These are phyloP conservation scores for Agrocybe chaxingu DNA, from an alignment of 768 basidiomycete species.

Conservation along the genomic window DNA sequence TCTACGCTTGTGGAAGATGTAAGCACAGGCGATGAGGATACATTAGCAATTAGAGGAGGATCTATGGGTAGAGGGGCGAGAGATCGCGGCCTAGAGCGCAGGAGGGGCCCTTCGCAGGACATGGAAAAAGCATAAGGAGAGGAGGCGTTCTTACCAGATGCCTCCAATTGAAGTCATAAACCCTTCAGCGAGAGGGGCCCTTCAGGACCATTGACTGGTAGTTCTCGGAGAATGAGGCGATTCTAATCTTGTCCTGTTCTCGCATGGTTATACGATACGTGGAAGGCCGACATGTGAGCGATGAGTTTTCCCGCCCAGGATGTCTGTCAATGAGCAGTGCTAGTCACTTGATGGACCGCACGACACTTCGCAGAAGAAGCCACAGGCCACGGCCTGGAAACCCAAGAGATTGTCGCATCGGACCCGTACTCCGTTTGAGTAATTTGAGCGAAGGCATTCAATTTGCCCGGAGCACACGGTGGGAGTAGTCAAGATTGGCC, in stretches of 20 bases:
- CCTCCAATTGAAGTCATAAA: conserved; percentile 12
- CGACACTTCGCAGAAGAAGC: conserved; percentile 18
- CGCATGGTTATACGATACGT: conserved; percentile 26
- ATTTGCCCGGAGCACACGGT: conserved; percentile 6
- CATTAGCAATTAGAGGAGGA: not conserved
- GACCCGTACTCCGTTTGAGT: conserved; percentile 4
- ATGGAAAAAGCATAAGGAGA: conserved; percentile 4
- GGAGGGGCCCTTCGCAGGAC: conserved; percentile 1
- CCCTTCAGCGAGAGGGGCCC: conserved; percentile 7
- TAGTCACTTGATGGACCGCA: conserved; percentile 30
- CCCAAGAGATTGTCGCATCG: conserved; percentile 4
- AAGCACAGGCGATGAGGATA: not conserved
- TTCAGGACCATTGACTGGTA: not conserved
- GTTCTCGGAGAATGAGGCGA: conserved; percentile 1
- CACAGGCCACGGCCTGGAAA: conserved; percentile 10
- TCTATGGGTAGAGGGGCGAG: not conserved
- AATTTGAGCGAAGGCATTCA: not conserved
- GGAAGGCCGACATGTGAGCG: conserved; percentile 31
- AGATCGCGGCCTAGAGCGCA: not conserved
- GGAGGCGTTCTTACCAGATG: conserved; percentile 9
- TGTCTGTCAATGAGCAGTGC: conserved; percentile 13
- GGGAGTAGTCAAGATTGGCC: conserved; percentile 8
- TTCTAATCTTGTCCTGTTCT: conserved; percentile 3
- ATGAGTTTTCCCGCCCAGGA: conserved; percentile 26
- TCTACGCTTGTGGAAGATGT: conserved; percentile 1